Conservation (phyloP, 163 green algal genomes). For the Chloroidium sp. region DNA sequence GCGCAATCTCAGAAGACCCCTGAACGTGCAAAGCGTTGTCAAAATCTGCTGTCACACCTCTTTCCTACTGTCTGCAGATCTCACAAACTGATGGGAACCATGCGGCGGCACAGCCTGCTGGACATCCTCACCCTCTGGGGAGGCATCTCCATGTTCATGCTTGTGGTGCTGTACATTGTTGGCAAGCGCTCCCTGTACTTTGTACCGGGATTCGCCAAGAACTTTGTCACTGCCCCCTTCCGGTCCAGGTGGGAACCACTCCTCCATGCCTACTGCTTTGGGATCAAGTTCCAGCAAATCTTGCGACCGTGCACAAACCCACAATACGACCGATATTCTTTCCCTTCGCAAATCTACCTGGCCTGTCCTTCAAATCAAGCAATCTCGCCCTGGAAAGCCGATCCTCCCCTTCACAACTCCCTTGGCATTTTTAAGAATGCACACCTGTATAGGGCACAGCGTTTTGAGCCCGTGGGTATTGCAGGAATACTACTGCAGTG, state of each 20-base stretch:
- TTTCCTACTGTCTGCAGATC: conserved; percentile 12
- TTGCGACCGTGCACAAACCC: too few species aligned
- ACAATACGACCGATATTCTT: too few species aligned
- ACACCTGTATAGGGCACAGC: too few species aligned
- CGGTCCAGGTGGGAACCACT: background rate
- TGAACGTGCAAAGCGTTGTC: too few species aligned
- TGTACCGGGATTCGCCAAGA: conserved; percentile 14
- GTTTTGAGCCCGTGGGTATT: too few species aligned
- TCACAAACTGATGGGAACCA: conserved; percentile 30
- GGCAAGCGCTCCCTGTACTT: conserved; percentile 38
- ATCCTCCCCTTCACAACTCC: background rate
- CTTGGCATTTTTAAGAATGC: background rate
- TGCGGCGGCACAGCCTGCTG: conserved; percentile 33
- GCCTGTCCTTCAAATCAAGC: too few species aligned
- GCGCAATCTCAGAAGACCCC: too few species aligned
- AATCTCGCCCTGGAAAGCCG: too few species aligned
- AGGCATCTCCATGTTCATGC: conserved; percentile 31
- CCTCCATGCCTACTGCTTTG: background rate
- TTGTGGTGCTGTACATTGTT: conserved; percentile 35
- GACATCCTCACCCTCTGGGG: conserved; percentile 44
- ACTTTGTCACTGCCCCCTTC: background rate
- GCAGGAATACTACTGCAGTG: too few species aligned
- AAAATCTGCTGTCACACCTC: conserved; percentile 9
- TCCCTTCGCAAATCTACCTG: too few species aligned
- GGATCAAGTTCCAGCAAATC: background rate